Evolutionary conservation across 2,329 filamentous ascomycete species (phyloP).

Genomic region (Calonectria leucothoes): DNA sequence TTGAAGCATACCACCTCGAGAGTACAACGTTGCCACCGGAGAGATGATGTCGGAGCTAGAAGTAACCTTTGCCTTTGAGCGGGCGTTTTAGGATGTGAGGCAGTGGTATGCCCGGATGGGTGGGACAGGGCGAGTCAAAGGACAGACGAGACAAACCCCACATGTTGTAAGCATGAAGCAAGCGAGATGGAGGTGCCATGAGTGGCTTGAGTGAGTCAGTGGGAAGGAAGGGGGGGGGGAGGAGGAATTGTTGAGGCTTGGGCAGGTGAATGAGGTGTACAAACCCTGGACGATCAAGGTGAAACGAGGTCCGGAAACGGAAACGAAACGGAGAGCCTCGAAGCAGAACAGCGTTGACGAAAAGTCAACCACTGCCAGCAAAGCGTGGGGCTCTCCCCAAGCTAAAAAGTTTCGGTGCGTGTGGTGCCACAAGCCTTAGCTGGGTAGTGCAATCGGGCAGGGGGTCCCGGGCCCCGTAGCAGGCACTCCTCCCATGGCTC

Average conservation of each 20-base stretch:
- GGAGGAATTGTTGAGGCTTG: background rate
- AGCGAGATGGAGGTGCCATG: conserved; percentile 3
- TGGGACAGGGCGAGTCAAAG: background rate
- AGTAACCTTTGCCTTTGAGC: background rate
- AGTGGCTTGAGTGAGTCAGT: conserved; percentile 22
- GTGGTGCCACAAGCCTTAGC: background rate
- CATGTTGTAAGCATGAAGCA: conserved; percentile 10
- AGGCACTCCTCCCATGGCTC: background rate
- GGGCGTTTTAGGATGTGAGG: conserved; percentile 5
- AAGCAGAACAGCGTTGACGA: conserved; percentile 1
- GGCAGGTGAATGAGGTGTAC: conserved; percentile 1
- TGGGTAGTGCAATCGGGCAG: background rate
- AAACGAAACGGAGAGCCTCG: conserved; percentile 15
- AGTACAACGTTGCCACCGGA: background rate
- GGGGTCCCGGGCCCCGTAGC: background rate
- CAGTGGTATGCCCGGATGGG: conserved; percentile 1
- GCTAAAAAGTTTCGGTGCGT: background rate
- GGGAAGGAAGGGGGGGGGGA: background rate
- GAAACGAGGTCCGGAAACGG: conserved; percentile 24
- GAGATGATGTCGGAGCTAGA: background rate
- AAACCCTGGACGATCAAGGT: conserved; percentile 8
- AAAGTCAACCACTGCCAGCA: background rate
- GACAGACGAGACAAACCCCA: conserved; percentile 13
- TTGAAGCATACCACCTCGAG: background rate
- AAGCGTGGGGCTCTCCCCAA: background rate